These are phyloP conservation scores for Puya raimondii DNA, from an alignment of 176 grass and related monocot genomes.

Conservation along the genomic window DNA sequence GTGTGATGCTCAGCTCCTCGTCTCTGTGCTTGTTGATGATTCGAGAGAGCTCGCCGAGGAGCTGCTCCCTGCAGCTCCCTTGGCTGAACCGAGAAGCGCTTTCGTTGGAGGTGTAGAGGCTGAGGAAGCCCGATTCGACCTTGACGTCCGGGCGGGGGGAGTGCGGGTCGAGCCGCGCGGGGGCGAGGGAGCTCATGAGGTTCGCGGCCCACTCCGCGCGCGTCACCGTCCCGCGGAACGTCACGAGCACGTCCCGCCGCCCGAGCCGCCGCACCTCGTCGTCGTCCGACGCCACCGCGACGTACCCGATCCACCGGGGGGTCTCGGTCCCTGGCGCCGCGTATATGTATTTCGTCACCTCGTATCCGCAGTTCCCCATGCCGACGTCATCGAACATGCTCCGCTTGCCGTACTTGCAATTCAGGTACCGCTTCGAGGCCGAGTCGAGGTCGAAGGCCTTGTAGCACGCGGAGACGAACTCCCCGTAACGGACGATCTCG, in stretches of 20 bases:
- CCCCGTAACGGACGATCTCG: constrained; percentile 67
- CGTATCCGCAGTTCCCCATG: constrained; percentile 42
- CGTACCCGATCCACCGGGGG: constrained; percentile 66
- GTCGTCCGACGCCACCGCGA: constrained; percentile 40
- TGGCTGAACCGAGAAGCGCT: constrained; percentile 49
- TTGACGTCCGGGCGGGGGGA: constrained; percentile 47
- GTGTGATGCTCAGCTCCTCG: constrained; percentile 55
- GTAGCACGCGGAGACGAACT: constrained; percentile 61
- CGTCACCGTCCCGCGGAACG: constrained; percentile 71
- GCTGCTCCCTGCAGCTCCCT: constrained; percentile 81
- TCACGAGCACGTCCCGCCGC: constrained; percentile 59
- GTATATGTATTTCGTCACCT: constrained; percentile 56
- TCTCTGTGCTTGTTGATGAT: constrained; percentile 23
- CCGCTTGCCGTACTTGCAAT: constrained; percentile 47
- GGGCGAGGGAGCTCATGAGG: constrained; percentile 69
- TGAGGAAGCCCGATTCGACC: constrained; percentile 82
- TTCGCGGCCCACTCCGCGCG: constrained; percentile 70
- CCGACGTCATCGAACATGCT: constrained; percentile 45
- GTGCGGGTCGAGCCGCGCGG: constrained; percentile 50
- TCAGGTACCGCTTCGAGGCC: constrained; percentile 41
- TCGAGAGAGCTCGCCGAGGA: constrained; percentile 57
- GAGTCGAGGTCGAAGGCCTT: constrained; percentile 55
- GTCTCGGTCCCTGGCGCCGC: constrained; percentile 46
- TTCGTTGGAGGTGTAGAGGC: constrained; percentile 81
- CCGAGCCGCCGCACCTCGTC: constrained; percentile 43